Evolutionary conservation across 495 filamentous ascomycete species (phyloP).

Genomic region (Aspergillus saccharolyticus): DNA sequence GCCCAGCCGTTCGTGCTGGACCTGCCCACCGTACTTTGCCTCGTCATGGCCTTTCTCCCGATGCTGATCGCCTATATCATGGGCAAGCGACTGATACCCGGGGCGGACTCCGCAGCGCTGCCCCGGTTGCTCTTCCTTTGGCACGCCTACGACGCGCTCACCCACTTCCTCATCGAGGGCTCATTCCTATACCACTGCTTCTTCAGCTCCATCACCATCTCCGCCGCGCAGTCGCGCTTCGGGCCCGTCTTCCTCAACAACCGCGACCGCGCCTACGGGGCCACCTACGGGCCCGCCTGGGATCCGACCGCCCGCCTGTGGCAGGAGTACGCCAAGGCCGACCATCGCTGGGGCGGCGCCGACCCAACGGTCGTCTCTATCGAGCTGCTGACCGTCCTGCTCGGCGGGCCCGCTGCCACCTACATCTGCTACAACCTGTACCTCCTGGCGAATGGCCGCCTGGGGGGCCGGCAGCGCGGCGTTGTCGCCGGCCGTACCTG

Average conservation of each 20-base stretch:
- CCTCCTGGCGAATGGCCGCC: conserved; percentile 23
- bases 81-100: conserved; percentile 21
- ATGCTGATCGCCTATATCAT: conserved; percentile 49
- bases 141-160: conserved; percentile 89
- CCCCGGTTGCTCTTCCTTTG: conserved; percentile 81
- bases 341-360: conserved; percentile 72
- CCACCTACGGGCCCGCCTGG: conserved; percentile 53
- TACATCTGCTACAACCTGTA: conserved; percentile 64
- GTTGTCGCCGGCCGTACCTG: conserved; percentile 53
- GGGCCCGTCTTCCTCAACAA: conserved; percentile 50
- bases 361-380: conserved; percentile 76
- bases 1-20: conserved; percentile 35
- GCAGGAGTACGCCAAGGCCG: conserved; percentile 91
- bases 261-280: conserved; percentile 62
- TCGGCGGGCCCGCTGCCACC: conserved; percentile 67
- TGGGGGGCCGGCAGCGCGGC: conserved; percentile 16
- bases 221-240: conserved; percentile 28
- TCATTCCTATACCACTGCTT: conserved; percentile 91
- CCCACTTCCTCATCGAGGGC: conserved; percentile 84
- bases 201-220: conserved; percentile 57
- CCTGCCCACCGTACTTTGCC: conserved; percentile 47
- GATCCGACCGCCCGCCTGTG: conserved; percentile 65
- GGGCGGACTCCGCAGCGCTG: conserved; percentile 41
- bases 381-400: conserved; percentile 79
- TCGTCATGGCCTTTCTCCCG: conserved; percentile 47